Percentiles rank a stretch among this genome's conserved stretches.
These are phyloP conservation scores for Sarcodon sp. DNA, from an alignment of 768 basidiomycete species.

Conservation along the genomic window DNA sequence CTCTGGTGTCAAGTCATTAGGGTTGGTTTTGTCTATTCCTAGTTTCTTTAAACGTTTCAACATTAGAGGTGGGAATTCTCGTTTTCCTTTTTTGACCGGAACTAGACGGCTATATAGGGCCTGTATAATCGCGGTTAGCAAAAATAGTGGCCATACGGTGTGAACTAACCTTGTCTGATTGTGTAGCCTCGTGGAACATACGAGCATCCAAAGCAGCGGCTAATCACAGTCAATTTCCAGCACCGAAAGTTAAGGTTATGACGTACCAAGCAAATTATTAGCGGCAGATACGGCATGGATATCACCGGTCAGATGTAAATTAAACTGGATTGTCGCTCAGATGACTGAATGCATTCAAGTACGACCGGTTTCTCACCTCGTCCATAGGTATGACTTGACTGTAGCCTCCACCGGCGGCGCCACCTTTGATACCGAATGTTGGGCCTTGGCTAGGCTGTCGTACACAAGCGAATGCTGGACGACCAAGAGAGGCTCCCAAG, in stretches of 20 bases:
- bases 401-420: slow-evolving; percentile 96
- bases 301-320: slow-evolving; percentile 91
- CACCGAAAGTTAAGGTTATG: background rate
- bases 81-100: slow-evolving; percentile 86
- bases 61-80: slow-evolving; percentile 94
- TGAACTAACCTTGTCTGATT: slow-evolving; percentile 67
- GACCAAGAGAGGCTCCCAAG: slow-evolving; percentile 85
- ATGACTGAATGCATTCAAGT: background rate
- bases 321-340: slow-evolving; percentile 47
- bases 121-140: slow-evolving; percentile 13
- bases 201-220: slow-evolving; percentile 95
- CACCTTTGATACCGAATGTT: slow-evolving; percentile 98
- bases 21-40: slow-evolving; percentile 88
- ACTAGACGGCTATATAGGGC: slow-evolving; percentile 87
- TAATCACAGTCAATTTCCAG: slow-evolving; percentile 15
- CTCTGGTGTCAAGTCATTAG: slow-evolving; percentile 84
- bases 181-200: slow-evolving; percentile 95
- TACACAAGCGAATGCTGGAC: slow-evolving; percentile 91
- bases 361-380: slow-evolving; percentile 37
- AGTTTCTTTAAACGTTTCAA: slow-evolving; percentile 90
- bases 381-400: slow-evolving; percentile 99
- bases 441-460: slow-evolving; percentile 98
- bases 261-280: slow-evolving; percentile 83
- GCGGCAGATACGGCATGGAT: slow-evolving; percentile 97
- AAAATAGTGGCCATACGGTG: background rate